Evolutionary conservation across 2,329 filamentous ascomycete genomes (phyloP).

Genomic region (Penicillium capsulatum): DNA sequence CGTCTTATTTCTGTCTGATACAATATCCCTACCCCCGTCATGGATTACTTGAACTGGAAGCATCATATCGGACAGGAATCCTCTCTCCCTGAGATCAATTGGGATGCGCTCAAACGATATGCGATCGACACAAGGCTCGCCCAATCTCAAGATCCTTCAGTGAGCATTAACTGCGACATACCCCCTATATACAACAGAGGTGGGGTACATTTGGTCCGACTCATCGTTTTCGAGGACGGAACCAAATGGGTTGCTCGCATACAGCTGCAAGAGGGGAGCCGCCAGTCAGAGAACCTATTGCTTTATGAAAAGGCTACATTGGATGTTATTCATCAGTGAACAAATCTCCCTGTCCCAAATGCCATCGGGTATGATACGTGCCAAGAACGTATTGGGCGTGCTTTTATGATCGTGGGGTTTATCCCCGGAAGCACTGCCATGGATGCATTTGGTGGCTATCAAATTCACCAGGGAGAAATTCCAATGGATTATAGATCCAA

Average conservation of each 20-base stretch:
- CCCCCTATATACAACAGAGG: background rate
- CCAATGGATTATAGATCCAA: slow-evolving; percentile 5
- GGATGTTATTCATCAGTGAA: background rate
- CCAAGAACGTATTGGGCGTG: slow-evolving; percentile 20
- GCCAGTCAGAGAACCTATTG: background rate
- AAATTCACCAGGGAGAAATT: slow-evolving; percentile 8
- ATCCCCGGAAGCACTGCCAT: slow-evolving; percentile 19
- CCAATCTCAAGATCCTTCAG: too few relatives aligned
- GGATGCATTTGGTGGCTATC: slow-evolving; percentile 25
- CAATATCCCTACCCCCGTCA: too few relatives aligned
- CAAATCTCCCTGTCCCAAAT: slow-evolving; percentile 2
- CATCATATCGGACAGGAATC: too few relatives aligned
- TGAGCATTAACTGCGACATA: too few relatives aligned
- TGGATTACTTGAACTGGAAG: too few relatives aligned
- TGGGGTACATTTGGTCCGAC: background rate
- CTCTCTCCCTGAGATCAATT: too few relatives aligned
- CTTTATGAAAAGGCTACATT: background rate
- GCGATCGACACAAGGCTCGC: too few relatives aligned
- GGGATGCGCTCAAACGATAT: too few relatives aligned
- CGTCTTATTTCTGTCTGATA: too few relatives aligned
- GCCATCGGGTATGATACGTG: slow-evolving; percentile 3
- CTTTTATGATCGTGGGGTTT: slow-evolving; percentile 32
- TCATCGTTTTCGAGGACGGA: background rate
- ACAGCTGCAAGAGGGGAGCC: background rate
- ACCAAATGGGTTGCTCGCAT: background rate